Base-by-base conservation (phyloP, 495 filamentous ascomycete species). In the Aspergillus kassunensis region DNA sequence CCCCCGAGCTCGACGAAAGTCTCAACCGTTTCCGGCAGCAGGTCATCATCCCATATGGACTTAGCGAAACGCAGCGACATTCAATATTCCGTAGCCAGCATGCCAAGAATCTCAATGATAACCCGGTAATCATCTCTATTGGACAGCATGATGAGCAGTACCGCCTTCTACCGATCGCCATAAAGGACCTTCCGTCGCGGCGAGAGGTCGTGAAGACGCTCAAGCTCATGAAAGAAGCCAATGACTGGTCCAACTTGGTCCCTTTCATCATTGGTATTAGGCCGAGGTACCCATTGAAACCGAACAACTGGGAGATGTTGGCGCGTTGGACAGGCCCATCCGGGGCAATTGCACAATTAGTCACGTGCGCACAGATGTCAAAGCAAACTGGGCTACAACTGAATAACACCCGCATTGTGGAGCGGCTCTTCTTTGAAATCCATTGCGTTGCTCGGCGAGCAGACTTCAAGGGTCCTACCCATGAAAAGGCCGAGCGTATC, bases 11-110 rank as follows among this genome's bases (percentile, higher is more conserved):
- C 49, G 70, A 83, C 54, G 51, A 66, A 33, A 63, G 72, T 23
- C 77, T 86, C 51, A 51, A 63, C 48, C 70, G 58, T n/a, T 78
- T 87, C 66, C 82, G 84, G 51, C 58, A 77, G 51, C 74, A 83
- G 40, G 68, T 86, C 61, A 82, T 91, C 65, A 75, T 90, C 12
- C 84, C 86, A 1, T 57, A 68, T 7, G 80, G 81, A 57, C 79
- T 91, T 3, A 58, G 70, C n/a, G 43, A 52, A 11, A 69, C 68
- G 2, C 83, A 88, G 57, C 73, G 72, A 56, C 74, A 73, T 42
- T 74, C 77, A 40, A 69, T 88, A 48, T 80, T 74, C 72, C 69
- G 70, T 21, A 35, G 60, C 25, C 75, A 69, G 37, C 73, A 83
- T 60, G 67, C 76, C 55, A 65, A 73, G 40, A 57, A 65, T 44